Conservation (phyloP, 2,329 filamentous ascomycete genomes). For the Ascochyta fabae region DNA sequence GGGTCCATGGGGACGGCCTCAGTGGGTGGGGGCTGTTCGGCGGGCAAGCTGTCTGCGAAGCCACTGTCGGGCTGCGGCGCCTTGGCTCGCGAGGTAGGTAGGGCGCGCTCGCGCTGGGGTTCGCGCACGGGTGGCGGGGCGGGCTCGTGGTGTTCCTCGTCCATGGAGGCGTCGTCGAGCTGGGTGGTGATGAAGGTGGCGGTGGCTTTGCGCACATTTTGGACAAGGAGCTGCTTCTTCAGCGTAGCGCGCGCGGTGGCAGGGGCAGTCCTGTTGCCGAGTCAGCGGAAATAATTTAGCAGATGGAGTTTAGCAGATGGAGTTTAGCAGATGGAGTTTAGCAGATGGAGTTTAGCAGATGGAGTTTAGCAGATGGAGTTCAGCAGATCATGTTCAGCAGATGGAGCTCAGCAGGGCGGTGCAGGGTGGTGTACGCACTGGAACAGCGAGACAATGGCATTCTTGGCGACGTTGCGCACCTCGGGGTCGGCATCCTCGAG, state of each 20-base stretch:
- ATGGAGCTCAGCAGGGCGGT: not conserved
- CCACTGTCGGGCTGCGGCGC: constrained; percentile 52
- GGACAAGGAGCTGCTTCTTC: constrained; percentile 82
- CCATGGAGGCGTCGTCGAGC: constrained; percentile 69
- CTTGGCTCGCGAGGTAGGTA: constrained; percentile 42
- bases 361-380: not conserved
- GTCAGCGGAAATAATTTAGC: constrained; percentile 18
- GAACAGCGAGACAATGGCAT: constrained; percentile 85
- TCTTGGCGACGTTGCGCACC: constrained; percentile 84
- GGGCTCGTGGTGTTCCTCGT: constrained; percentile 9
- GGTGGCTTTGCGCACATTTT: constrained; percentile 86
- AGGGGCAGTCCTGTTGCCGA: constrained; percentile 69
- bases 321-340: constrained; percentile 17
- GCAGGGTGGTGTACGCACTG: constrained; percentile 56
- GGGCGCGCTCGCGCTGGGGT: constrained; percentile 31
- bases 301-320: no score
- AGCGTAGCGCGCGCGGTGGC: constrained; percentile 86
- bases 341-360: constrained; percentile 18
- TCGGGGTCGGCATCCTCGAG: constrained; percentile 89
- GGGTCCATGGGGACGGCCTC: constrained; percentile 77
- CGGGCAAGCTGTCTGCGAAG: constrained; percentile 52
- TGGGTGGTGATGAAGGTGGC: constrained; percentile 80
- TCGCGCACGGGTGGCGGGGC: constrained; percentile 26
- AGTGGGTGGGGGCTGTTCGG: constrained; percentile 66
- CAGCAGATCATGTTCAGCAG: constrained; percentile 11